Percentiles rank a stretch among this genome's conserved stretches.
phyloP scores from a whole-genome alignment of 345 rosid genomes.

The Eucalyptus curtisii region DNA sequence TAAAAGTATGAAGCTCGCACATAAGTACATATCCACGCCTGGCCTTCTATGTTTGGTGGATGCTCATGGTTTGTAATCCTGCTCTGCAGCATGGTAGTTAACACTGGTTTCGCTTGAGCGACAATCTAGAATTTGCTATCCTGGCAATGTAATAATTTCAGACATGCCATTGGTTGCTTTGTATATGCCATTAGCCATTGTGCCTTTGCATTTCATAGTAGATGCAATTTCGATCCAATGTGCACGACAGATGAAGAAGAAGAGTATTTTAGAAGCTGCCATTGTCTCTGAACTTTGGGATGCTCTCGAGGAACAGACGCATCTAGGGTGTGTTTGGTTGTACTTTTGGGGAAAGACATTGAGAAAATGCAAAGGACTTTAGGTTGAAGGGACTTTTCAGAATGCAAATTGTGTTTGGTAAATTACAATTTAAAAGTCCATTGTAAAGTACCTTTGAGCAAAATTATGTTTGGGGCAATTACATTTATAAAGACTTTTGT shows the following conservation, averaged over 20 bases:
- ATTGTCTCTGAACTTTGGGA: background rate
- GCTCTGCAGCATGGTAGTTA: background rate
- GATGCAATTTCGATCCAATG: background rate
- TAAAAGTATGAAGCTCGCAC: conserved; percentile 19
- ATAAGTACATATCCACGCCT: background rate
- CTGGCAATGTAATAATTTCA: background rate
- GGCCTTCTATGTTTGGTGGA: background rate
- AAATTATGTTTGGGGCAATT: no score
- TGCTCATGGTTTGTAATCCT: background rate
- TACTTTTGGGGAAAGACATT: no score
- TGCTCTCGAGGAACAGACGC: background rate
- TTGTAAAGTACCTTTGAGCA: no score
- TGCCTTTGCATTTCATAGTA: background rate
- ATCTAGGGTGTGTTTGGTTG: no score
- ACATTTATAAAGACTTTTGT: no score
- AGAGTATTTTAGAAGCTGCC: background rate
- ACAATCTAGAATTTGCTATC: background rate
- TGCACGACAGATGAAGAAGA: background rate
- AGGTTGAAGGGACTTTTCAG: no score
- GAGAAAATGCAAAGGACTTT: no score
- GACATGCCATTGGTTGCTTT: background rate
- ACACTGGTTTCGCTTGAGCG: background rate
- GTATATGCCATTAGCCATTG: background rate
- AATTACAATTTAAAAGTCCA: no score
- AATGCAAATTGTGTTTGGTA: no score